Evolutionary conservation across 306 rosid genomes (phyloP), one percentile per base, ranked within the genome.

Genomic region (Albizia julibrissin): DNA sequence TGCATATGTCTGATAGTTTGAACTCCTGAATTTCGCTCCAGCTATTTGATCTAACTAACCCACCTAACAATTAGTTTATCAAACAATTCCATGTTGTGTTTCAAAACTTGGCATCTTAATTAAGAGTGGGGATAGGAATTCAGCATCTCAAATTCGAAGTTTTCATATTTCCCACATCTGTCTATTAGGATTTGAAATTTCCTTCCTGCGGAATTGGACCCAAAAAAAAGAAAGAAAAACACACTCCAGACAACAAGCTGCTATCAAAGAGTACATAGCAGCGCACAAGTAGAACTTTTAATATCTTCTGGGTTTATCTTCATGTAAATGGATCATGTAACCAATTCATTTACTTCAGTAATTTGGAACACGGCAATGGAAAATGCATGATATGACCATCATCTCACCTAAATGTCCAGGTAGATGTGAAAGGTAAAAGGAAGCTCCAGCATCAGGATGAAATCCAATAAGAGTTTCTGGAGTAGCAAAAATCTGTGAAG

Each of bases 391-490:
- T 67, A 76, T 26, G 15, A 39, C 62, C 46, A 27, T 34, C 56
- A 85, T 52, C 80, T 76, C 91, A 93, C 97, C 99, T 82, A 95
- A 59, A 80, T 86, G 93, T 85, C 99, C 98, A 22, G 98, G 96
- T 52, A 95, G 83, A 86, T 83, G 99, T 72, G 98, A 88, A 86
- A 95, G 99, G 86, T 91, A 91, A 86, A 92, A 95, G 69, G 99
- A 95, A 66, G 98, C 96, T 70, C 91, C 97, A 66, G 98, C 99
- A 89, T 95, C 98, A 61, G 98, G 97, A 84, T 95, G 98, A 87
- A 93, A 95, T 85, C 99, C 99, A 79, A 95, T 95, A 46, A 85
- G 83, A 84, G 97, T 91, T 90, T 95, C 99, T 85, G 98, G 96
- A 62, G 97, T 93, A 72, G 98, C 97, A 74, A 93, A 95, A 87